Base-by-base conservation (phyloP, 371 early-diverging fungal genomes). In the Apophysomyces variabilis region DNA sequence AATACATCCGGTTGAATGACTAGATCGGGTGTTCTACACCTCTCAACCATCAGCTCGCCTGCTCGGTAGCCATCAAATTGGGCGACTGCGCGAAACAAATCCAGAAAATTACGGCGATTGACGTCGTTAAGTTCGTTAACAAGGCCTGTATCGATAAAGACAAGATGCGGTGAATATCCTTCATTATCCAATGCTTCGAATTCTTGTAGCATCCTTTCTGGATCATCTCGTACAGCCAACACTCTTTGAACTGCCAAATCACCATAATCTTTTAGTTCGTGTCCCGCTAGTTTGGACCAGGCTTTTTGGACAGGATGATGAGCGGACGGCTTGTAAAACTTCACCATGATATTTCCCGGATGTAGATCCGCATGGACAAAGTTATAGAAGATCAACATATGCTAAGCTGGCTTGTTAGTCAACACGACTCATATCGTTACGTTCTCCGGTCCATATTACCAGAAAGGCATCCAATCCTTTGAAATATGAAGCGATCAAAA, bases 301-400 rank as follows among this genome's bases (percentile, higher is more conserved):
- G 86, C 67, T 61, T 75, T 68, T 64, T 86, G 76, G 69, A 87
- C 66, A n/a, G 88, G 73, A 70, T 83, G 79, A 63, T 87, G 76
- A 7, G 82, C 82, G n/a, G 85, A 80, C 7, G 88, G 91, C 61
- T 88, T 88, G 61, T 85, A 82, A 71, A 96, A 95, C 14, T 90
- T 87, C 7, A 98, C 89, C 82, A 95, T 82, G 44, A 97, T 95
- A 72, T 98, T 98, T 21, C 98, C 96, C 1, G 96, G 96, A 66
- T 96, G 97, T 60, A 96, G 74, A 75, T 98, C 96, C 4, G 95
- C 95, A 71, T 97, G 98, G 9, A 94, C 91, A 81, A 95, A 95
- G 72, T 97, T 96, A 74, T 95, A 93, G 57, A 91, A 82, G 32
- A 95, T 90, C 5, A 96, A 83, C 96, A 97, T 97, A 43, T 91